These are phyloP conservation scores for Cyberlindnera xishuangbannaensis DNA, from an alignment of 805 yeast genomes.

Conservation along the genomic window DNA sequence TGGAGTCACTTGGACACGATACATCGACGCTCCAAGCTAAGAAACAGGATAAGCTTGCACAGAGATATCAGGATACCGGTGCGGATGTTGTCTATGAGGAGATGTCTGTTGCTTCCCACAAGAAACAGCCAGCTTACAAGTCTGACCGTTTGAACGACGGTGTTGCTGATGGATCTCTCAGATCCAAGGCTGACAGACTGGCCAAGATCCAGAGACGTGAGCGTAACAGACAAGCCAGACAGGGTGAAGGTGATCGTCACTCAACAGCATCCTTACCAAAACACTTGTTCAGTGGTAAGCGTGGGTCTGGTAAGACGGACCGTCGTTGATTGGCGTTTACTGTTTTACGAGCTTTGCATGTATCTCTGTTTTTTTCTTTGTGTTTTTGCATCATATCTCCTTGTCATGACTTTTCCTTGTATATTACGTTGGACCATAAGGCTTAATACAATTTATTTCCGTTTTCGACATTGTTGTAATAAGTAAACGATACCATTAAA, in stretches of 20 bases:
- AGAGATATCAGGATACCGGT: constrained; percentile 51
- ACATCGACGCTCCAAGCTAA: constrained; percentile 57
- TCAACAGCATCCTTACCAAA: constrained; percentile 79
- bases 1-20: constrained; percentile 88
- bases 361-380: too few relatives aligned
- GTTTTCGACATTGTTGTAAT: background rate
- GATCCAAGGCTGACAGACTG: constrained; percentile 82
- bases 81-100: constrained; percentile 47
- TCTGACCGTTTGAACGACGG: constrained; percentile 83
- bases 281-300: constrained; percentile 93
- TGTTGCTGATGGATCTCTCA: constrained; percentile 70
- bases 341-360: too few relatives aligned
- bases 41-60: constrained; percentile 33
- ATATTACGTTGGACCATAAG: too few relatives aligned
- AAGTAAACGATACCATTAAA: too few relatives aligned
- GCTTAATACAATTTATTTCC: too few relatives aligned
- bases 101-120: constrained; percentile 22
- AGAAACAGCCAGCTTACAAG: constrained; percentile 41
- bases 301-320: constrained; percentile 92
- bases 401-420: constrained; percentile 1
- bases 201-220: constrained; percentile 88
- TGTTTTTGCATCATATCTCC: background rate
- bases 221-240: constrained; percentile 86
- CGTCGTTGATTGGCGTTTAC: constrained; percentile 60
- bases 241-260: constrained; percentile 96